Evolutionary conservation across 345 rosid species (phyloP).

Genomic region (Eucalyptus erythrocorys): DNA sequence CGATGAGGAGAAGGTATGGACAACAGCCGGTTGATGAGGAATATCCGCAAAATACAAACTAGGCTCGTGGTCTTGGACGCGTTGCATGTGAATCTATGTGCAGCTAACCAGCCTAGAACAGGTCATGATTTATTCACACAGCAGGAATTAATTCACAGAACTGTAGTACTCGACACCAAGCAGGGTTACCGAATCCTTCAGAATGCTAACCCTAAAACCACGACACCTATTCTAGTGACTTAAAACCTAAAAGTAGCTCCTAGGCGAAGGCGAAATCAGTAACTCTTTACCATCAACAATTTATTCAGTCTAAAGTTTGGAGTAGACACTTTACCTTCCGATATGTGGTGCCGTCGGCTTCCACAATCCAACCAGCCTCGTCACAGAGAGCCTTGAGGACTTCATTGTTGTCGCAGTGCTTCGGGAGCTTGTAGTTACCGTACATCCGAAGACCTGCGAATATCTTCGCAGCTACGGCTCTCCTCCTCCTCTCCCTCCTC

Average conservation of each 20-base stretch:
- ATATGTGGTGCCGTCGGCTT: conserved; percentile 77
- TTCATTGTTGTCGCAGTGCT: conserved; percentile 90
- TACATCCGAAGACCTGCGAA: conserved; percentile 74
- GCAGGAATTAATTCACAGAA: not conserved
- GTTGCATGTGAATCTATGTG: not conserved
- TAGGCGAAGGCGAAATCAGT: not conserved
- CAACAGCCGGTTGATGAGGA: not conserved
- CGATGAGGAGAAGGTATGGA: not conserved
- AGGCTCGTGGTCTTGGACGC: not conserved
- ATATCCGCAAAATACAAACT: not conserved
- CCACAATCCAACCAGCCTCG: conserved; percentile 90
- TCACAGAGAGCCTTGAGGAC: conserved; percentile 81
- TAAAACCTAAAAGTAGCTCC: not conserved
- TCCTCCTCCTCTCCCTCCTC: conserved; percentile 70
- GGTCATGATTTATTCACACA: not conserved
- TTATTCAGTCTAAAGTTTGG: not conserved
- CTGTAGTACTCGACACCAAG: not conserved
- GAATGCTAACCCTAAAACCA: not conserved
- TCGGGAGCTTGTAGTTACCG: conserved; percentile 79
- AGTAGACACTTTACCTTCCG: conserved; percentile 42
- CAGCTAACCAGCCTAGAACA: not conserved
- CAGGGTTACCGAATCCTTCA: not conserved
- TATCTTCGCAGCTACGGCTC: conserved; percentile 87
- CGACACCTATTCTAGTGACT: not conserved
- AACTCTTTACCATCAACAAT: not conserved